Evolutionary conservation across 306 rosid genomes (phyloP).

Genomic region (Quercus engelmannii): DNA sequence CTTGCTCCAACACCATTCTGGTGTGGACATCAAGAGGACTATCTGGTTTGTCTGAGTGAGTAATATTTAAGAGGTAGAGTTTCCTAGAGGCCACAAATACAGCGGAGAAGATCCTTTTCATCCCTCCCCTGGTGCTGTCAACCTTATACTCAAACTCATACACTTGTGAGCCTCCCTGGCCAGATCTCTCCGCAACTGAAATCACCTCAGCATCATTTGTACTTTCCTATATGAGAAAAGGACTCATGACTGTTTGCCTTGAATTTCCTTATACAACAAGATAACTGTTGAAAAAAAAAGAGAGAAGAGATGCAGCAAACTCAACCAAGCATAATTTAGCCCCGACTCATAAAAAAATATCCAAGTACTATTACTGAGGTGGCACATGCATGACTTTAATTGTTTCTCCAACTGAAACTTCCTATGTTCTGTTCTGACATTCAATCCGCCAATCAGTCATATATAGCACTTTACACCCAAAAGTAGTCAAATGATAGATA

Average conservation of each 20-base stretch:
- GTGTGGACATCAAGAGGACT: constrained; percentile 58
- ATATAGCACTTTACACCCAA: background rate
- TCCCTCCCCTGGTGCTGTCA: constrained; percentile 88
- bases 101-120: constrained; percentile 80
- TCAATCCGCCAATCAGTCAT: background rate
- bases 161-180: constrained; percentile 57
- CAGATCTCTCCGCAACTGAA: constrained; percentile 61
- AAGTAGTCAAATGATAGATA: background rate
- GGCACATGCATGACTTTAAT: background rate
- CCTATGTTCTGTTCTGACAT: background rate
- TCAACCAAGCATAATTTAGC: background rate
- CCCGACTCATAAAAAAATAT: background rate
- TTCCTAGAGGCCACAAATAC: constrained; percentile 88
- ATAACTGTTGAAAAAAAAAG: too few relatives aligned
- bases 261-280: background rate
- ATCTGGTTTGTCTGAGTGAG: constrained; percentile 82
- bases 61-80: constrained; percentile 76
- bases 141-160: constrained; percentile 77
- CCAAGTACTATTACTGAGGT: background rate
- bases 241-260: background rate
- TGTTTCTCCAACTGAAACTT: background rate
- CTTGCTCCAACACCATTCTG: constrained; percentile 39
- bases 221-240: constrained; percentile 59
- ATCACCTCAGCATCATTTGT: constrained; percentile 75
- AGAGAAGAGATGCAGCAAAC: background rate